phyloP scores from a whole-genome alignment of 1,139 yeast species.

The Hyphopichia burtonii region DNA sequence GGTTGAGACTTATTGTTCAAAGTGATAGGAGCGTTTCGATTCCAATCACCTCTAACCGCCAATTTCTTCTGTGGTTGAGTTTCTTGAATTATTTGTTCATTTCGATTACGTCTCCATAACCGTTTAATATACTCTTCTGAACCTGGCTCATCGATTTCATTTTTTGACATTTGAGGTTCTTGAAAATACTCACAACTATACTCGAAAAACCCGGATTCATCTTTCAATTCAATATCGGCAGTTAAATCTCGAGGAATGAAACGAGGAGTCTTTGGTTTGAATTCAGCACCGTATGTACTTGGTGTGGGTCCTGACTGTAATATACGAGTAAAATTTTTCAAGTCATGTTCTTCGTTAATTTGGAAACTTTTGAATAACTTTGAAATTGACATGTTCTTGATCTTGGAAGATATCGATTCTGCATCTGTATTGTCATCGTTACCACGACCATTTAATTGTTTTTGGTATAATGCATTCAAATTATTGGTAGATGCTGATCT shows the following conservation, averaged over 20 bases:
- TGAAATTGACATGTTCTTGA: constrained; percentile 42
- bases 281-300: constrained; percentile 50
- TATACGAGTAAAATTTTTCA: constrained; percentile 38
- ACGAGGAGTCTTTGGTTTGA: constrained; percentile 52
- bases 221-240: constrained; percentile 52
- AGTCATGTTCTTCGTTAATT: constrained; percentile 40
- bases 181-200: constrained; percentile 92
- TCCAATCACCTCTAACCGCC: constrained; percentile 88
- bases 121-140: constrained; percentile 81
- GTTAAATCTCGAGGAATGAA: constrained; percentile 40
- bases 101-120: constrained; percentile 87
- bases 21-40: constrained; percentile 50
- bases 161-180: constrained; percentile 90
- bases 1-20: constrained; percentile 81
- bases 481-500: constrained; percentile 35
- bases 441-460: constrained; percentile 4
- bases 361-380: constrained; percentile 44
- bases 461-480: constrained; percentile 9
- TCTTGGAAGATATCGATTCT: constrained; percentile 37
- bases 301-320: constrained; percentile 42
- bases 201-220: constrained; percentile 76
- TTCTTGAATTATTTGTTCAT: constrained; percentile 79
- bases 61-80: constrained; percentile 88
- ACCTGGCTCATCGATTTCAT: constrained; percentile 91
- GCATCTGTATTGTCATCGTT: constrained; percentile 23